Evolutionary conservation across 139 green algal genomes (phyloP), one percentile per base, ranked within the genome.

Genomic region (Bryopsis sp.): DNA sequence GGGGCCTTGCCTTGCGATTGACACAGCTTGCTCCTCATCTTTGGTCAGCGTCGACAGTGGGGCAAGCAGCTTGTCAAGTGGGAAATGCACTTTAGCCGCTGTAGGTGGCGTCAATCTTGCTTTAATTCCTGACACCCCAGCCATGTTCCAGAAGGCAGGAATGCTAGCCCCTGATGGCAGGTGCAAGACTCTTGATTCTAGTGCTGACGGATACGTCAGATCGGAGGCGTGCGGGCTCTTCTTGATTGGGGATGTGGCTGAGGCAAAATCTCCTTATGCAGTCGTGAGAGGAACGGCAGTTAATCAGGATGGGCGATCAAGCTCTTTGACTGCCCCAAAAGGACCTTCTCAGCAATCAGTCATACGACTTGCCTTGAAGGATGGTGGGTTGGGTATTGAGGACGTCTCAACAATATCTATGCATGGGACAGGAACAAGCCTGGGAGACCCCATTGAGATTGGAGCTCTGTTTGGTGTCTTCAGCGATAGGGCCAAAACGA

Each of bases 371-470:
- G 86, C 86, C 1, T 72, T 90, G 22, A 7, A 0, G 5, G 39
- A n/a, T 0, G 77, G 70, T 1, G 33, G 50, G 0, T 5, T 83
- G 0, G 11, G n/a, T 0, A 36, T 76, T 0, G 0, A 2, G 3
- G 64, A 11, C 7, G 24, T 87, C 19, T 32, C 26, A 31, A 67
- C 46, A 5, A 54, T 89, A 58, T 48, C 80, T 59, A 75, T 89
- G 81, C 84, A 89, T 37, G 84, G 84, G 35, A 87, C 84, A 3
- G 88, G 88, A 39, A 93, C 88, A 4, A 58, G 80, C 1, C 79
- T 95, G 26, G 85, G 91, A 2, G 90, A 96, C 48, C 87, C 89
- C 39, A 95, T 96, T 46, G 90, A 96, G 73, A 73, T 93, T 5
- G 88, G 90, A 3, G 90, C 88, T 11, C 73, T 74, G 28, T 62